Evolutionary conservation across 202 grass and related monocot genomes (phyloP), one percentile per base, ranked within the genome.

Genomic region (Carex sylvatica): DNA sequence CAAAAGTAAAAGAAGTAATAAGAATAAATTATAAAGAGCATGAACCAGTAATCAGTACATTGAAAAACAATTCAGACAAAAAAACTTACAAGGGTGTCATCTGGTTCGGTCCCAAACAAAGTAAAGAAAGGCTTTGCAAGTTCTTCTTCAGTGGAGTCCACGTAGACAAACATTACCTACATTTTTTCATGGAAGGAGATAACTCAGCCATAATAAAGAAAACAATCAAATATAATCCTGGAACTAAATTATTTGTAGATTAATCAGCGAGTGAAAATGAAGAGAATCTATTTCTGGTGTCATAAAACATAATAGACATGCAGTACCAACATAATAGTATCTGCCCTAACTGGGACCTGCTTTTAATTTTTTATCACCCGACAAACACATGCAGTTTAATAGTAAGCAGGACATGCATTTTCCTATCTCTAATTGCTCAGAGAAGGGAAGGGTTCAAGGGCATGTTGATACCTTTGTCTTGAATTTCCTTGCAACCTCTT

Each of bases 91-190:
- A 91, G 91, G 56, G 85, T 88, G 53, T 88, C 90, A 84, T 92
- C 92, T 4, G 91, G 79, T 87, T 98, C 92, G 52, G 90, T 83
- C 52, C 91, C 92, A 84, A 90, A 98, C 59, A 98, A 88, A 76
- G 86, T 85, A 24, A 98, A 80, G 87, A 98, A 98, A 76, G 95
- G 95, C 80, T 95, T 98, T 85, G 95, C 91, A 93, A 95, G 92
- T 20, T 95, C 88, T 85, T 98, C 95, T 89, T 98, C 92, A 83
- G 95, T 87, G 12, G 76, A 87, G 72, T 95, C 95, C 23, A 93
- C 95, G 60, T 88, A 93, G 82, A 98, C 83, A 86, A 98, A 95
- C 91, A 98, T 88, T 87, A 98, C 90, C 95, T 98, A 83, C 85
- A 86, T 89, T 51, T 49, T 64, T 55, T 56, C 13, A 51, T 53